phyloP scores from a whole-genome alignment of 2,329 filamentous ascomycete genomes.

The Colletotrichum filicis region DNA sequence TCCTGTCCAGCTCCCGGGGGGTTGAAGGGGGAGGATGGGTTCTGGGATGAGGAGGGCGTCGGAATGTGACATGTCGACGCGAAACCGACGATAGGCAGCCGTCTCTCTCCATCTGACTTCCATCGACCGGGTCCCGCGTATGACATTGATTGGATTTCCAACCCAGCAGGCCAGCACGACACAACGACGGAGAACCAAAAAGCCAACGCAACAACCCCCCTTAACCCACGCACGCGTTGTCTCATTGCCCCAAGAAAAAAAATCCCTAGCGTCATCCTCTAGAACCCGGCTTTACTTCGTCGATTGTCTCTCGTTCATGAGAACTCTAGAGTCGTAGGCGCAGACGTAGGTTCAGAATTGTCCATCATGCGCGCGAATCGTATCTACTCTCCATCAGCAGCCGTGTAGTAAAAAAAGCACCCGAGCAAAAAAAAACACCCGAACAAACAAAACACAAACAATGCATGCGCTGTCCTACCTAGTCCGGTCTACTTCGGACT shows the following conservation, averaged over 20 bases:
- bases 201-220: neutral
- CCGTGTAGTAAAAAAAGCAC: no score
- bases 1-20: no score
- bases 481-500: constrained; percentile 9
- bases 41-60: neutral
- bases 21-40: no score
- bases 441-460: neutral
- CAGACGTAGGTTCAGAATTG: neutral
- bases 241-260: neutral
- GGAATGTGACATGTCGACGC: neutral
- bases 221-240: neutral
- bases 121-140: neutral
- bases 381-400: no score
- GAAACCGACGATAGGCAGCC: neutral
- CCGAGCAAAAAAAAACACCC: neutral
- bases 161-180: no score
- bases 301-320: constrained; percentile 22
- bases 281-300: constrained; percentile 32
- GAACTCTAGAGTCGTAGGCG: neutral
- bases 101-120: neutral
- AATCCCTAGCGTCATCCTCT: constrained; percentile 18
- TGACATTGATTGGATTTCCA: neutral
- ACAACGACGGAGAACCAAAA: no score
- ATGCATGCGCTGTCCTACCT: constrained; percentile 16
- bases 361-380: neutral